A percentile compares a stretch with the other conserved stretches of the same genome.
Evolutionary conservation across 495 filamentous ascomycete genomes (phyloP).

Genomic region (Cercophora scortea): DNA sequence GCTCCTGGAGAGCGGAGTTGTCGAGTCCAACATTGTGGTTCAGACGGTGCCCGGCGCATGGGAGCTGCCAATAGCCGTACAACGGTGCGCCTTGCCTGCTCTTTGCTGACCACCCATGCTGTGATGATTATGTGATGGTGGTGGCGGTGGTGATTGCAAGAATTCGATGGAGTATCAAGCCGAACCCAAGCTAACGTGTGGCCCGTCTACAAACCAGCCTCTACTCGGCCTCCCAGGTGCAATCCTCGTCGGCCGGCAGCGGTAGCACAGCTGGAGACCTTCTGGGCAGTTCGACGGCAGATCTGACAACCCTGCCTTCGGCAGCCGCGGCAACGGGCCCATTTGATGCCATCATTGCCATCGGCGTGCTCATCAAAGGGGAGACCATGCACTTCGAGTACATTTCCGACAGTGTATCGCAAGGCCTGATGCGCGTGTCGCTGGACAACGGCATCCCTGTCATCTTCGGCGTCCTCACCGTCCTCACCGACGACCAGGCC

Average conservation of each 20-base stretch:
- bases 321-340: conserved; percentile 40
- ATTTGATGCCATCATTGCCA: conserved; percentile 90
- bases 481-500: conserved; percentile 82
- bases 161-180: too few species aligned
- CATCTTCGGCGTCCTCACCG: conserved; percentile 86
- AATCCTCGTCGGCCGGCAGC: conserved; percentile 57
- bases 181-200: neutral
- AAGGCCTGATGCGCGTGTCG: conserved; percentile 90
- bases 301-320: conserved; percentile 39
- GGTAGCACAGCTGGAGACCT: conserved; percentile 72
- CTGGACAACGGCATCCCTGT: conserved; percentile 82
- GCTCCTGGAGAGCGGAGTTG: conserved; percentile 60
- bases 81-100: conserved; percentile 47
- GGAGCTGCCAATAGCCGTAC: conserved; percentile 82
- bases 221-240: conserved; percentile 79
- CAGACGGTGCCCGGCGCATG: conserved; percentile 90
- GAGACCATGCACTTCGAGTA: conserved; percentile 99
- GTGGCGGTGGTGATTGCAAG: neutral
- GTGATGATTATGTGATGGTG: neutral
- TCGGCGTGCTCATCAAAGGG: conserved; percentile 95
- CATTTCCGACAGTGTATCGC: conserved; percentile 82
- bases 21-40: conserved; percentile 76
- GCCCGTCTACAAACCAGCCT: conserved; percentile 43
- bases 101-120: neutral
- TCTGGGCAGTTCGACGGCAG: conserved; percentile 57